A percentile compares a stretch with the other conserved stretches of the same genome.
These are phyloP conservation scores for Chaetomium sp. DNA, from an alignment of 2,329 filamentous ascomycete genomes.

Conservation along the genomic window DNA sequence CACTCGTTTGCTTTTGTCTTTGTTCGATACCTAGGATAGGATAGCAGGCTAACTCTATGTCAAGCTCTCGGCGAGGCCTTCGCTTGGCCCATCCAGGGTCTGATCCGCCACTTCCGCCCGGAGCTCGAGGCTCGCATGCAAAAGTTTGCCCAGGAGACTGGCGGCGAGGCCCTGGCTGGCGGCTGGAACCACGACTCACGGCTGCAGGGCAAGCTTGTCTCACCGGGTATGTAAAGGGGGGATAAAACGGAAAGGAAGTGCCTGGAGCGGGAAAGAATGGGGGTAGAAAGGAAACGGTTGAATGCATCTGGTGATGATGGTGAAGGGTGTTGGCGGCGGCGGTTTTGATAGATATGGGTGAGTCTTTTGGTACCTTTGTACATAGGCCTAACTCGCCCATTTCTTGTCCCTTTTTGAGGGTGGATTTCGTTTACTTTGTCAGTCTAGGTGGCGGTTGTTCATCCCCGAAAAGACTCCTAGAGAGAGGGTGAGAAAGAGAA, in stretches of 20 bases:
- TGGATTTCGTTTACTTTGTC: constrained; percentile 12
- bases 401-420: background rate
- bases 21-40: background rate
- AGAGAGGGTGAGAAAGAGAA: no score
- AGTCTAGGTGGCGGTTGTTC: background rate
- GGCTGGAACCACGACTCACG: constrained; percentile 75
- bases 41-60: constrained; percentile 22
- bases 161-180: constrained; percentile 72
- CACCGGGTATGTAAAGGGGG: constrained; percentile 72
- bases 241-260: background rate
- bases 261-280: background rate
- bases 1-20: background rate
- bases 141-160: constrained; percentile 66
- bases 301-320: no score
- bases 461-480: no score
- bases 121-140: constrained; percentile 89
- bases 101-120: constrained; percentile 96
- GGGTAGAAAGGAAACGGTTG: background rate
- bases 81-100: constrained; percentile 94
- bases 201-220: constrained; percentile 74
- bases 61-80: constrained; percentile 90
- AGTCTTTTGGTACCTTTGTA: constrained; percentile 5
- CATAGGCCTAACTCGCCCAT: constrained; percentile 10
- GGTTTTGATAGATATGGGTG: background rate
- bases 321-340: background rate